Evolutionary conservation across 495 filamentous ascomycete species (phyloP).

Genomic region (Talaromyces ruber): DNA sequence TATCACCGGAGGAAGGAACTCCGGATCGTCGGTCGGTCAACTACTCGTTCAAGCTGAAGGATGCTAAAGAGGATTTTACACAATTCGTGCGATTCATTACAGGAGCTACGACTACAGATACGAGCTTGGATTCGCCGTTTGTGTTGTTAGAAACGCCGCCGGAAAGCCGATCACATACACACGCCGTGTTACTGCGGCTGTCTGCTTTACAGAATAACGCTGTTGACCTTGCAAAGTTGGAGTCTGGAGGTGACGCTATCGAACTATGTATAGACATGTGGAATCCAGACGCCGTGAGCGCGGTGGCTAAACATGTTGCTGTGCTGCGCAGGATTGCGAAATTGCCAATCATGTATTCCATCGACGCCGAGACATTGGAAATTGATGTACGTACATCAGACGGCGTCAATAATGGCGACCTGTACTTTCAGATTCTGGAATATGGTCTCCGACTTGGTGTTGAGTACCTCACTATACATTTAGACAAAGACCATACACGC

Average conservation of each 20-base stretch:
- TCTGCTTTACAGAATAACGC: conserved; percentile 47
- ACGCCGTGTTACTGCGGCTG: conserved; percentile 54
- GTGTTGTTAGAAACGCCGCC: conserved; percentile 60
- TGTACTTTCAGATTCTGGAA: conserved; percentile 42
- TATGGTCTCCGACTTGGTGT: conserved; percentile 65
- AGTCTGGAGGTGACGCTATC: conserved; percentile 63
- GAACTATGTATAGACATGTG: conserved; percentile 64
- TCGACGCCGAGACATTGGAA: conserved; percentile 44
- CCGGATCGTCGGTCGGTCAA: conserved; percentile 39
- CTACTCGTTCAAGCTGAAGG: conserved; percentile 61
- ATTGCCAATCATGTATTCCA: conserved; percentile 60
- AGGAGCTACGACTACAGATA: conserved; percentile 42
- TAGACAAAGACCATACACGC: conserved; percentile 37
- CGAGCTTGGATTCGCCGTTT: conserved; percentile 61
- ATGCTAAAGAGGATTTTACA: conserved; percentile 66
- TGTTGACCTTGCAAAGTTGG: conserved; percentile 52
- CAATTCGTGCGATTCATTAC: conserved; percentile 60
- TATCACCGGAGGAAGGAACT: conserved; percentile 24
- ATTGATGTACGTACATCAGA: conserved; percentile 17
- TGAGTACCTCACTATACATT: conserved; percentile 63
- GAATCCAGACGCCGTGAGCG: conserved; percentile 35
- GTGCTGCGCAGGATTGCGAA: conserved; percentile 47
- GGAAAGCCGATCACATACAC: conserved; percentile 56
- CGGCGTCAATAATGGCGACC: conserved; percentile 10
- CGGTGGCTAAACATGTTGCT: conserved; percentile 35